Evolutionary conservation across 805 yeast genomes (phyloP), one percentile per base, ranked within the genome.

Genomic region (Starmera amethionina): DNA sequence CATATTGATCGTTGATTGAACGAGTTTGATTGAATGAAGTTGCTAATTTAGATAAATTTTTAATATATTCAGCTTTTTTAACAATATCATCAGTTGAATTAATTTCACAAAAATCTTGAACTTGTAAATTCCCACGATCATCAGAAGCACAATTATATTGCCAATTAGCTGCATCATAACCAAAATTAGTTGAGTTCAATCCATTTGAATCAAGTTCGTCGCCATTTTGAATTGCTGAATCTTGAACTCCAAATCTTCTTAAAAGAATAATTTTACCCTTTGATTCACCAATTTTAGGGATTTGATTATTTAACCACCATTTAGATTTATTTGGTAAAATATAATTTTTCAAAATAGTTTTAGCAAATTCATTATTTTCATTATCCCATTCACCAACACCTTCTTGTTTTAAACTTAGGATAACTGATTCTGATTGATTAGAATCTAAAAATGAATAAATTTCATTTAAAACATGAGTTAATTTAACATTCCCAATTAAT

Each of bases 71-170:
- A 15, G 74, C 68, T 56, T 83, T 83, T 50, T 68, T 73, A 14
- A 66, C 56, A 42, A 82, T 70, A 49, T 76, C 86, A 8, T 63
- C 65, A 8, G 62, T 66, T 32, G 60, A 56, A 43, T 68, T 64
- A 42, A 83, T 65, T 55, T 80, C 88, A 60, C 84, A 79, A 64
- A 68, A 82, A 58, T 83, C 93, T 60, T 83, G 93, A 14, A 82
- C 84, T 19, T 71, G 74, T 51, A 79, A 64, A 4, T 51, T 30
- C 10, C 82, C 83, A 40, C 81, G 64, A 54, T 79, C 85, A 50
- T 79, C 86, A 44, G 74, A 74, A 8, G 75, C 67, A 46, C 82
- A 70, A 58, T 81, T 79, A 60, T 79, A 78, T 29, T 59, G 49
- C 89, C 90, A 83, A 44, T 69, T 62, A 4, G 76, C 59, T 11